A percentile compares a stretch with the other conserved stretches of the same genome.
These are phyloP conservation scores for Penicillium occitanis DNA, from an alignment of 2,329 filamentous ascomycete genomes.

Conservation along the genomic window DNA sequence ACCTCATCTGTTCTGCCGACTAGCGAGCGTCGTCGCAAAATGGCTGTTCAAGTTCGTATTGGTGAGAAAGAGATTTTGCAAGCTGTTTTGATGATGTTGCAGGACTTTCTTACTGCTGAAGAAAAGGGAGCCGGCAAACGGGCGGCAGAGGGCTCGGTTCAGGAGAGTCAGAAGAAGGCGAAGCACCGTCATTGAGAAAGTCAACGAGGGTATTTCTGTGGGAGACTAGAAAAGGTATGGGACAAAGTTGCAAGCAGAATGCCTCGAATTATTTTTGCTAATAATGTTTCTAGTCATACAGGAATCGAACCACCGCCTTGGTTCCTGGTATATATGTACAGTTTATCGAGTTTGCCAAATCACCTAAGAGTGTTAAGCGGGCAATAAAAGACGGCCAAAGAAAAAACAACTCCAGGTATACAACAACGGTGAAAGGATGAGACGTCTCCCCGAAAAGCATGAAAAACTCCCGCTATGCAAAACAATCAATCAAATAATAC, in stretches of 20 bases:
- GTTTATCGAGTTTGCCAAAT: constrained; percentile 28
- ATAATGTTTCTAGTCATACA: constrained; percentile 42
- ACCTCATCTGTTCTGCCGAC: constrained; percentile 38
- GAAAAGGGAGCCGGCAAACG: constrained; percentile 23
- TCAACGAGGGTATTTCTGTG: background rate
- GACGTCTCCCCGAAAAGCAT: constrained; percentile 17
- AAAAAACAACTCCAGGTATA: background rate
- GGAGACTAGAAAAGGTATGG: background rate
- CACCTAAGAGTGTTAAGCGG: background rate
- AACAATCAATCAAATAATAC: constrained; percentile 25
- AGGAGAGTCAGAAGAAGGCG: constrained; percentile 29
- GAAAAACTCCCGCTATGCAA: constrained; percentile 17
- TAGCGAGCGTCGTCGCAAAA: constrained; percentile 43
- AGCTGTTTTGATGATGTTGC: constrained; percentile 50
- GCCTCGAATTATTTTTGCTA: constrained; percentile 26
- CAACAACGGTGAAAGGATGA: constrained; percentile 20
- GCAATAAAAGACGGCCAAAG: constrained; percentile 13
- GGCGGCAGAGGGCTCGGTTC: constrained; percentile 32
- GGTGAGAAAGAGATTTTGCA: constrained; percentile 70
- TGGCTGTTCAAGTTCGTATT: constrained; percentile 67
- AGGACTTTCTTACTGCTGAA: constrained; percentile 26
- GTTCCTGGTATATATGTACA: constrained; percentile 38
- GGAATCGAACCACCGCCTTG: constrained; percentile 27
- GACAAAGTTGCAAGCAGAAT: constrained; percentile 2
- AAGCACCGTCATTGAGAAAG: constrained; percentile 23